phyloP scores from a whole-genome alignment of 345 rosid species.

The Populus euphratica region DNA sequence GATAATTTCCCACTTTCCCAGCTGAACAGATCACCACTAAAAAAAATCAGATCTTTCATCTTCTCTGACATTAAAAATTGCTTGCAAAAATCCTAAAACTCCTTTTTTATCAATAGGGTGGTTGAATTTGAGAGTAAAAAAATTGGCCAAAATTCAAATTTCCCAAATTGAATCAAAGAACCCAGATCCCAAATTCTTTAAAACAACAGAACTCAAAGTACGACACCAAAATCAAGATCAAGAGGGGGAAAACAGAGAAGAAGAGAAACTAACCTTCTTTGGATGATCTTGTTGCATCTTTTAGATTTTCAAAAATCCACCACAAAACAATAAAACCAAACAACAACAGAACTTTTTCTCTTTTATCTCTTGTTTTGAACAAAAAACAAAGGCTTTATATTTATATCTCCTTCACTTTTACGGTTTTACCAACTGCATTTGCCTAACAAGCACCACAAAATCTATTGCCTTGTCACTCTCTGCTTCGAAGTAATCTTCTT shows the following conservation, averaged over 20 bases:
- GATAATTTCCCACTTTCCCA: neutral
- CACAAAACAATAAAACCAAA: neutral
- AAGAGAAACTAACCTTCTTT: slow-evolving; percentile 31
- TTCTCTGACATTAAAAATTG: neutral
- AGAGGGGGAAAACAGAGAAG: neutral
- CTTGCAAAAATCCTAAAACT: neutral
- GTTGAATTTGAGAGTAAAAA: neutral
- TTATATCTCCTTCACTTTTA: neutral
- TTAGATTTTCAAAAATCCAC: slow-evolving; percentile 8
- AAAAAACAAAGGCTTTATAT: neutral
- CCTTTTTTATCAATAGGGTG: neutral
- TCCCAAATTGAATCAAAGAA: neutral
- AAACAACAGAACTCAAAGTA: neutral
- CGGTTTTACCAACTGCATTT: neutral
- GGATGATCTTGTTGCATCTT: slow-evolving; percentile 44
- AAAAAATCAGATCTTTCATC: neutral
- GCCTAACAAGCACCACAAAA: neutral
- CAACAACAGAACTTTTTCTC: neutral
- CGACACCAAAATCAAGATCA: neutral
- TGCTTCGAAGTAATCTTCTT: slow-evolving; percentile 1
- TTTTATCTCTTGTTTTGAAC: neutral
- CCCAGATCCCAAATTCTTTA: neutral
- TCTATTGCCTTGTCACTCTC: slow-evolving; percentile 7
- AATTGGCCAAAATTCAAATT: neutral
- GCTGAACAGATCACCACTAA: neutral